Conservation (phyloP, 176 grass and related monocot species). For the Typha latifolia region DNA sequence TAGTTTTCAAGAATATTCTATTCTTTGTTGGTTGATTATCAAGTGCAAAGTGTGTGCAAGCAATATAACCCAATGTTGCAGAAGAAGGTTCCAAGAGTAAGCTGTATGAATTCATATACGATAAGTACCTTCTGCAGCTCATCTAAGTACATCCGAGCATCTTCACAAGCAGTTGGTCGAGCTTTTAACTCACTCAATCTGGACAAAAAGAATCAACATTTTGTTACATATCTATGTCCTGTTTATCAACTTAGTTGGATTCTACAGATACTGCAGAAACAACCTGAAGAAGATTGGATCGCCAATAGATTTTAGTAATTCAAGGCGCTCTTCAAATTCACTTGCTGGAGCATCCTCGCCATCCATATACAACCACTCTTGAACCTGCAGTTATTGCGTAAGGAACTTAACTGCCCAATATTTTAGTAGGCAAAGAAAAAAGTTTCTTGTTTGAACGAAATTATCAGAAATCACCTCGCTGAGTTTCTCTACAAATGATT, state of each 20-base stretch:
- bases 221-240: constrained; percentile 12
- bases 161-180: constrained; percentile 62
- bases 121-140: constrained; percentile 60
- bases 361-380: constrained; percentile 99
- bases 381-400: constrained; percentile 48
- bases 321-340: constrained; percentile 81
- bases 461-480: constrained; percentile 49
- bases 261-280: neutral
- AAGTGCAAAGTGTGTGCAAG: no score
- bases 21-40: no score
- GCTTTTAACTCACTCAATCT: constrained; percentile 83
- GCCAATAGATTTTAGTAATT: constrained; percentile 75
- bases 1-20: no score
- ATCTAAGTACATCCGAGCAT: constrained; percentile 59
- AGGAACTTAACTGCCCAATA: constrained; percentile 10
- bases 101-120: neutral
- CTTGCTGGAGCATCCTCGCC: constrained; percentile 89
- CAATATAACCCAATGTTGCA: no score
- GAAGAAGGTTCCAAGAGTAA: no score
- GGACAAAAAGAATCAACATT: constrained; percentile 19
- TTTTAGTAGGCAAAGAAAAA: constrained; percentile 5
- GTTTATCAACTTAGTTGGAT: neutral
- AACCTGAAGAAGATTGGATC: constrained; percentile 97
- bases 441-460: neutral
- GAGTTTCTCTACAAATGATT: constrained; percentile 72